A percentile compares a stretch with the other conserved stretches of the same genome.
Conservation (phyloP, 306 rosid species). For the Geum urbanum region DNA sequence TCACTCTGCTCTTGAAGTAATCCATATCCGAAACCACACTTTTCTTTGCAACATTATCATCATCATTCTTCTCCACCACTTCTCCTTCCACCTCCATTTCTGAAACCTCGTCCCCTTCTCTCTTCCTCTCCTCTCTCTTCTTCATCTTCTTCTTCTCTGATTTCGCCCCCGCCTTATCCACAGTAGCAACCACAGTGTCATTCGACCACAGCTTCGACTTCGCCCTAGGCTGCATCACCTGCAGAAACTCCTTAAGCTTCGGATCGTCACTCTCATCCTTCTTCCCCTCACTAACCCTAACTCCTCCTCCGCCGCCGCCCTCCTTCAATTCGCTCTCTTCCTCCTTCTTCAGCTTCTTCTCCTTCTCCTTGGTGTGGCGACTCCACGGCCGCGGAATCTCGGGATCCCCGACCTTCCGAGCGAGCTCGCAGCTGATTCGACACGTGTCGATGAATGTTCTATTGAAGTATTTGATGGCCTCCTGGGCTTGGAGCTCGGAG, state of each 20-base stretch:
- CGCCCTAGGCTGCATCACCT: slow-evolving; percentile 77
- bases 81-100: slow-evolving; percentile 27
- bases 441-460: slow-evolving; percentile 49
- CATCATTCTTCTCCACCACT: slow-evolving; percentile 22
- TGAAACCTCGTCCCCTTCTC: slow-evolving; percentile 7
- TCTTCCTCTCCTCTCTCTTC: slow-evolving; percentile 3
- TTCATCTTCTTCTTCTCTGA: slow-evolving; percentile 32
- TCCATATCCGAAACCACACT: slow-evolving; percentile 63
- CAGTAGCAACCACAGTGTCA: slow-evolving; percentile 40
- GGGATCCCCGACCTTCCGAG: slow-evolving; percentile 68
- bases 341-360: slow-evolving; percentile 34
- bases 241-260: slow-evolving; percentile 67
- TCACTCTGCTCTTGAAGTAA: slow-evolving; percentile 79
- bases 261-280: slow-evolving; percentile 41
- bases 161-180: slow-evolving; percentile 16
- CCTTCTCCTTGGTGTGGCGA: slow-evolving; percentile 46
- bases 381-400: slow-evolving; percentile 87
- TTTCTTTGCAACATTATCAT: slow-evolving; percentile 33
- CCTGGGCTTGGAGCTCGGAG: slow-evolving; percentile 57
- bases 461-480: slow-evolving; percentile 68
- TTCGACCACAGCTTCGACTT: slow-evolving; percentile 85
- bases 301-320: neutral
- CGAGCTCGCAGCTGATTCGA: slow-evolving; percentile 73
- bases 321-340: neutral
- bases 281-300: slow-evolving; percentile 13